Conservation (phyloP, 2,329 filamentous ascomycete species). For the Sporothrix inflata region DNA sequence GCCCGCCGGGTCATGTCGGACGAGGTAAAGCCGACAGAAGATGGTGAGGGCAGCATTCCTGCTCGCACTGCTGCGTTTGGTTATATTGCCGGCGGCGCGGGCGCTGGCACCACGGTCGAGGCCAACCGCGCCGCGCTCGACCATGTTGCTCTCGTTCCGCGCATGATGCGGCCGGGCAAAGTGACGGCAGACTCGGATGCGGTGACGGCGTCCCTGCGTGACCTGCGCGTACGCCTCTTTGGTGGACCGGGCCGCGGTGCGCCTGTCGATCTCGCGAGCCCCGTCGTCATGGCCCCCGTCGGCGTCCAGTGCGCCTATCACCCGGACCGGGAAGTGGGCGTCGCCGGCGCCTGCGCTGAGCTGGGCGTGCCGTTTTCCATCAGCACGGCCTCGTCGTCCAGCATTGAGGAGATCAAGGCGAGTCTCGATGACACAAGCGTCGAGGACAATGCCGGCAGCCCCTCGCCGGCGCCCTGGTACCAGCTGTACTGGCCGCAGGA, state of each 20-base stretch:
- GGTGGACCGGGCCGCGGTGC: conserved; percentile 37
- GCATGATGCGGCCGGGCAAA: conserved; percentile 50
- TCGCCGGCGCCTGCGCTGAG: conserved; percentile 63
- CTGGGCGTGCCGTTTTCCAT: conserved; percentile 68
- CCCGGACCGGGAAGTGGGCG: conserved; percentile 64
- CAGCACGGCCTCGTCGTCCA: conserved; percentile 64
- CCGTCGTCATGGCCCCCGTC: conserved; percentile 67
- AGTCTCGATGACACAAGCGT: conserved; percentile 50
- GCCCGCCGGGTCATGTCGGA: conserved; percentile 53
- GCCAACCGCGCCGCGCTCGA: conserved; percentile 62
- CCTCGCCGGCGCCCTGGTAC: conserved; percentile 55
- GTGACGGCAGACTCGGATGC: neutral
- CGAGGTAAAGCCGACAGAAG: conserved; percentile 39
- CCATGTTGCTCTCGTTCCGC: conserved; percentile 56
- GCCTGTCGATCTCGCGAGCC: conserved; percentile 43
- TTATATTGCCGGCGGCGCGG: conserved; percentile 66
- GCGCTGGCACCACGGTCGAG: conserved; percentile 63
- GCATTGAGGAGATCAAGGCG: conserved; percentile 67
- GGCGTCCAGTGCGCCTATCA: conserved; percentile 73
- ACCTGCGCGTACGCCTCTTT: conserved; percentile 58
- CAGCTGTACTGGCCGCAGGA: conserved; percentile 75
- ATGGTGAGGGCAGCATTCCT: neutral
- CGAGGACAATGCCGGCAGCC: neutral
- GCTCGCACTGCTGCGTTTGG: conserved; percentile 47
- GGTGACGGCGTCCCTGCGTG: conserved; percentile 42